Evolutionary conservation across 768 basidiomycete species (phyloP), one percentile per base, ranked within the genome.

Genomic region (Mycena haematopus): DNA sequence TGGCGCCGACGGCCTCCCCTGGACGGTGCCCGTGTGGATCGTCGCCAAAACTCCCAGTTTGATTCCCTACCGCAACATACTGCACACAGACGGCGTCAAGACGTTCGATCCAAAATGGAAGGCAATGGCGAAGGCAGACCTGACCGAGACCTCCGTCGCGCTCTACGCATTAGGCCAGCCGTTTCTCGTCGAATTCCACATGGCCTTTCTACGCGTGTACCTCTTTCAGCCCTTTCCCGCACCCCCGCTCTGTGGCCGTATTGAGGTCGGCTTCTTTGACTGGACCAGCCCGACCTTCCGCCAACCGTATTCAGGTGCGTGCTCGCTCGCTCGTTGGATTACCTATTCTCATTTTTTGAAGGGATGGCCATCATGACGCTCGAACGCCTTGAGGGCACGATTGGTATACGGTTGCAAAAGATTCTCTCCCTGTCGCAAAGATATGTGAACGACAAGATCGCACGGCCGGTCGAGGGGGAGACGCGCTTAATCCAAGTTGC

Each of bases 341-440:
- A 22, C 42, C 3, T 11, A 31, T 25, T 45, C 45, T 53, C 6
- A 49, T 47, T 17, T 6, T 8, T 4, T 3, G 4, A 4, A 63
- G 62, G 62, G 42, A 4, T 58, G 22, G 62, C 46, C 0, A 25
- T 63, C 38, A 59, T 63, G 57, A 55, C 62, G 46, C 22, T 63
- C 15, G 62, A 63, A 22, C 62, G 46, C 4, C 62, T 53, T 38
- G 45, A 59, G 17, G 62, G 52, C 6, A 7, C 25, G 7, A 22
- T 63, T 29, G 62, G 42, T 14, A 44, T 47, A 17, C 57, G 45
- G 17, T 24, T 63, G 15, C 52, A 42, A 22, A 63, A 63, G 52
- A 55, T 63, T 36, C 17, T 63, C 17, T 55, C 52, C 14, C 25
- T 63, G 0, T 15, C 14, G 2, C 38, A 63, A 36, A 21, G 24